Conservation (phyloP, 2,329 filamentous ascomycete genomes). For the Macroventuria anomochaeta region DNA sequence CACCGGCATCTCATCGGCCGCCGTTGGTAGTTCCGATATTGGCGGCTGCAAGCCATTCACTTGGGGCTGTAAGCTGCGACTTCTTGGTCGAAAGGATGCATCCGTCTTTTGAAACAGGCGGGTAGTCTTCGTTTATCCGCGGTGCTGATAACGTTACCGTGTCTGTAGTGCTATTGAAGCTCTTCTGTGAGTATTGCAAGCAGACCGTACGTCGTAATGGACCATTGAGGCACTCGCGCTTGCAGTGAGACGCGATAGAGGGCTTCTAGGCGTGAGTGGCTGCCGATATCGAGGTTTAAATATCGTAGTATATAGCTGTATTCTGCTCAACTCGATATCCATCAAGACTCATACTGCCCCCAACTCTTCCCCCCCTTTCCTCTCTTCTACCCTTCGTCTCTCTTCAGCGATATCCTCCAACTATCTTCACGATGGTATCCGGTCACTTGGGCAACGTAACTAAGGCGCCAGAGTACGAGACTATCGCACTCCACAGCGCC, state of each 20-base stretch:
- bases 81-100: neutral
- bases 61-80: neutral
- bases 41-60: neutral
- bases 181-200: neutral
- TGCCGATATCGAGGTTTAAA: neutral
- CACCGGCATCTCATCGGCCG: neutral
- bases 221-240: neutral
- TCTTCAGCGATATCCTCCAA: neutral
- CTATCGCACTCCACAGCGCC: constrained; percentile 29
- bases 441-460: constrained; percentile 31
- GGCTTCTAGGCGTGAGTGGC: neutral
- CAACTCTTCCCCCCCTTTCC: neutral
- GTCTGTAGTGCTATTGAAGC: neutral
- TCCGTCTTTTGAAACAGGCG: neutral
- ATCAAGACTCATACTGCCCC: too few relatives aligned
- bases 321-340: neutral
- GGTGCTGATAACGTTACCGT: neutral
- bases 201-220: neutral
- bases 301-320: neutral
- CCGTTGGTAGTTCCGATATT: neutral
- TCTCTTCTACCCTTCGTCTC: neutral
- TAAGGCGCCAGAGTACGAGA: constrained; percentile 31
- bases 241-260: neutral
- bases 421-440: constrained; percentile 26
- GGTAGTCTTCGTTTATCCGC: neutral